Evolutionary conservation across 2,329 filamentous ascomycete species (phyloP).

Genomic region (Sclerotinia borealis): DNA sequence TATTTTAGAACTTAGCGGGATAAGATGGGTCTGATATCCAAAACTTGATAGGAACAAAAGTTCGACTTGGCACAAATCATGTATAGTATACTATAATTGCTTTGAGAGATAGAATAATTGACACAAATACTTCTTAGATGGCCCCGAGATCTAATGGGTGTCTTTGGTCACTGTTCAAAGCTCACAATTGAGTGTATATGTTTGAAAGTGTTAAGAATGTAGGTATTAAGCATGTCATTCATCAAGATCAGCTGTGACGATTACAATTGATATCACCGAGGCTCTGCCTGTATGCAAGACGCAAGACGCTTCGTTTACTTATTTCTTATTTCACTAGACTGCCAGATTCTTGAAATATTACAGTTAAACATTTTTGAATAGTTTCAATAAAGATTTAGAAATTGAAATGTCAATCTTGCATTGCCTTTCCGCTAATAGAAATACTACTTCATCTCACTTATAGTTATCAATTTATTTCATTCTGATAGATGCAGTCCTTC

Average conservation of each 20-base stretch:
- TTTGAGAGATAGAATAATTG: constrained; percentile 9
- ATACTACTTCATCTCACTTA: too few relatives aligned
- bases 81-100: constrained; percentile 14
- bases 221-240: background rate
- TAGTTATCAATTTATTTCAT: background rate
- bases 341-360: too few relatives aligned
- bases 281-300: too few relatives aligned
- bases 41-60: constrained; percentile 5
- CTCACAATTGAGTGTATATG: background rate
- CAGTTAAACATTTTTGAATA: too few relatives aligned
- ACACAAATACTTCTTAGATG: background rate
- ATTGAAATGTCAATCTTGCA: too few relatives aligned
- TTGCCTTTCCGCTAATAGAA: background rate
- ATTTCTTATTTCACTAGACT: too few relatives aligned
- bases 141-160: background rate
- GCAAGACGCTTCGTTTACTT: too few relatives aligned
- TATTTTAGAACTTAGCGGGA: constrained; percentile 8
- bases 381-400: too few relatives aligned
- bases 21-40: constrained; percentile 11
- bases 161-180: background rate
- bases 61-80: constrained; percentile 4
- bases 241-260: too few relatives aligned
- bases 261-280: too few relatives aligned
- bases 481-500: background rate
- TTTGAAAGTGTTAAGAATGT: background rate